Base-by-base conservation (phyloP, 1,139 yeast species). In the Diutina ranongensis region DNA sequence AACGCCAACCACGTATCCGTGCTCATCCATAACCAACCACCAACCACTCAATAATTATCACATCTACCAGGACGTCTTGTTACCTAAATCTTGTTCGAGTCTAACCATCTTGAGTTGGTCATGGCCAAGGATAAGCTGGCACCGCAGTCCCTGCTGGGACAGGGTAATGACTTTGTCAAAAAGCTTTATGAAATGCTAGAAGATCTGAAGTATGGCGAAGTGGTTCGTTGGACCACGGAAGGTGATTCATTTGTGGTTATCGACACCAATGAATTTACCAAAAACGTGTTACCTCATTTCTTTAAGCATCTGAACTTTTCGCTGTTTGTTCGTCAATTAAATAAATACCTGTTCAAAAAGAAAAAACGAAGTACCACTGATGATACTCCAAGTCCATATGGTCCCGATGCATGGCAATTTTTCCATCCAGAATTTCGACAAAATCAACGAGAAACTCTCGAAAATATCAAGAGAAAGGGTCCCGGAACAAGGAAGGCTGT, bases 351-450 rank as follows among this genome's bases (percentile, higher is more conserved):
- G 44, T 52, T 52, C 50, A 54, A 52, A 47, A 52, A 52, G 49
- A 53, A 51, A 28, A 51, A 51, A 47, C 42, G 42, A 22, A 87
- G 87, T 48, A 77, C 80, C 76, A 61, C 60, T 68, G 74, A 78
- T 54, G 79, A 76, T 48, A 70, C 70, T 49, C 68, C 65, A 50
- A 67, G 67, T 44, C 74, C 76, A 46, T 83, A 81, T 55, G 87
- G 89, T 35, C 94, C 84, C 50, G 81, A 82, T 58, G 81, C 92
- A 20, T 92, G 97, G 97, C 97, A 89, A 59, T 92, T 92, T 65
- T 80, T 80, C 58, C 97, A 92, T 60, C 95, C 95, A 0, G 88
- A 81, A 52, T 92, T 92, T 61, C 75, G 76, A 52, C 74, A 76
- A 40, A 79, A 85, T 59, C 86, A 84, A 57, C 67, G 76, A 47